phyloP scores from a whole-genome alignment of 257 asterid species.

The Cynanchum wilfordii region DNA sequence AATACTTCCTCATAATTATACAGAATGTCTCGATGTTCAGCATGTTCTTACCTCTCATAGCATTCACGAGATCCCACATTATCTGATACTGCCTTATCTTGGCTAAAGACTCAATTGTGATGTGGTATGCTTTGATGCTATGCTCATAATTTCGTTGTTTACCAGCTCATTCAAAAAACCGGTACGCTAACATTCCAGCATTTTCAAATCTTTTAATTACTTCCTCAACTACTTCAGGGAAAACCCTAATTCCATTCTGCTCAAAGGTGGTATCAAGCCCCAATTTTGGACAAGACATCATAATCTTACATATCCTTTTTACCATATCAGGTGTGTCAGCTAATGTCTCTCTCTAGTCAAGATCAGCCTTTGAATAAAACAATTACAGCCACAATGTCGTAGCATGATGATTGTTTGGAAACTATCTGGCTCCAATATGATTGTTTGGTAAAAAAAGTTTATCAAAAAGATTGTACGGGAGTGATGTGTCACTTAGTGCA shows the following conservation, averaged over 20 bases:
- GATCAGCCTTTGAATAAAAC: slow-evolving; percentile 17
- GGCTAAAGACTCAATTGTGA: slow-evolving; percentile 71
- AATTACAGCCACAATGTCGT: slow-evolving; percentile 13
- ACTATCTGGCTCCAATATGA: neutral
- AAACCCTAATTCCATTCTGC: slow-evolving; percentile 74
- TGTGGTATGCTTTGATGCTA: slow-evolving; percentile 64
- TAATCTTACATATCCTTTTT: slow-evolving; percentile 54
- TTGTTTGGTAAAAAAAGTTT: too few species aligned
- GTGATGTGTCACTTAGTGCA: too few species aligned
- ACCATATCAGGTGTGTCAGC: slow-evolving; percentile 35
- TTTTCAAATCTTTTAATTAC: slow-evolving; percentile 67
- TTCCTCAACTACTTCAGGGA: slow-evolving; percentile 60
- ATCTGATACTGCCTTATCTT: slow-evolving; percentile 88
- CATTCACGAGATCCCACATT: slow-evolving; percentile 87
- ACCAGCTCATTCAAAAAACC: slow-evolving; percentile 79
- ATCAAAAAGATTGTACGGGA: too few species aligned
- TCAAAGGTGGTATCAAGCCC: slow-evolving; percentile 65
- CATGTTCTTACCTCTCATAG: slow-evolving; percentile 60
- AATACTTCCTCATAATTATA: slow-evolving; percentile 77
- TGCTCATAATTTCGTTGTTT: slow-evolving; percentile 66
- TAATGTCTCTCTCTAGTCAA: slow-evolving; percentile 31
- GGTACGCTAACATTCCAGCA: slow-evolving; percentile 77
- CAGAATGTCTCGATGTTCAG: slow-evolving; percentile 84
- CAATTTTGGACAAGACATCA: slow-evolving; percentile 58
- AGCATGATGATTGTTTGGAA: slow-evolving; percentile 31